Conservation (phyloP, 352 stramenopile genomes). For the Thalassiosira delicatula region DNA sequence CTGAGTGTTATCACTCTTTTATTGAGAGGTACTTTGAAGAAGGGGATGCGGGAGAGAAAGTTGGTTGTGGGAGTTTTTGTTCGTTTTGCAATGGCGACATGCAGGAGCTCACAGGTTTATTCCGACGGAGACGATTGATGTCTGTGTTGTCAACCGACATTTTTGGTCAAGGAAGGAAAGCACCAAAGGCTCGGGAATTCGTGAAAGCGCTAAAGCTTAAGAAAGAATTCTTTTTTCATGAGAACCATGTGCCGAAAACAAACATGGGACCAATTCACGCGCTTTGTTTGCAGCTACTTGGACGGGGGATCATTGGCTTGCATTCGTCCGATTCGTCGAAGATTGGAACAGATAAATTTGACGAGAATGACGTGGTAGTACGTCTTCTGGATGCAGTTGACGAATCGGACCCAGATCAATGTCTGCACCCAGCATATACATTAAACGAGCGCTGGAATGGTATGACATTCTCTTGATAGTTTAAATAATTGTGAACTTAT, state of each 20-base stretch:
- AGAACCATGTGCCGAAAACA: background rate
- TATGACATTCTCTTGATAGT: too few relatives aligned
- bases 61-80: conserved; percentile 10
- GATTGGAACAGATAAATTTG: background rate
- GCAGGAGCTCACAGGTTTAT: background rate
- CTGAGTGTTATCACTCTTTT: conserved; percentile 22
- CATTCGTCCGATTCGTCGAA: background rate
- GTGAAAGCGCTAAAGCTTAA: background rate
- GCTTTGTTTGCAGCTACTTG: conserved; percentile 11
- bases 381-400: background rate
- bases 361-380: background rate
- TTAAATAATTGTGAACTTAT: too few relatives aligned
- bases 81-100: conserved; percentile 12
- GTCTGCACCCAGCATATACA: background rate
- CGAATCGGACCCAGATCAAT: background rate
- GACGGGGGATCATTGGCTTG: background rate
- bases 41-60: background rate
- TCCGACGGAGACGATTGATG: background rate
- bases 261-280: conserved; percentile 15
- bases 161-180: background rate
- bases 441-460: too few relatives aligned
- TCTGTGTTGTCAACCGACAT: background rate
- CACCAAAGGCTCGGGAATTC: background rate
- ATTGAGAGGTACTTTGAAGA: conserved; percentile 31
- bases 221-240: conserved; percentile 13